Base-by-base conservation (phyloP, 176 grass and related monocot genomes). In the Poa pratensis region DNA sequence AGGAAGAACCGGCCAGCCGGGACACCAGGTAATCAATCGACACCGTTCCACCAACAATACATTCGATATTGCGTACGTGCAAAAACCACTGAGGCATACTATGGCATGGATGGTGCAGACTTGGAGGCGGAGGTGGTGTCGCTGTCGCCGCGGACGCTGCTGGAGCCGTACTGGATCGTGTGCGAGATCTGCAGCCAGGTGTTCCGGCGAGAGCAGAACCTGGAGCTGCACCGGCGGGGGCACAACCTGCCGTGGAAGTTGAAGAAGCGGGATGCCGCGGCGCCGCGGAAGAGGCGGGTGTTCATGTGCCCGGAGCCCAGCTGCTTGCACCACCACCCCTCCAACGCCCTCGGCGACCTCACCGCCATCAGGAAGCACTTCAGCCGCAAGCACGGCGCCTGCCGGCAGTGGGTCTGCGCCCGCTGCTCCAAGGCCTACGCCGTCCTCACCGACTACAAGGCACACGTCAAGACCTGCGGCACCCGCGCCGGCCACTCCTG, bases 331-430 rank as follows among this genome's bases (percentile, higher is more conserved):
- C 93, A 98, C 89, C 88, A 98, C 86, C 93, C 93, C 0, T 57
- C 89, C 14, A 91, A 89, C 85, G 96, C 93, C 3, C 93, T 98
- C 27, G 89, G 89, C 40, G 88, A 94, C 80, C 69, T 89, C 61
- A 90, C 83, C 89, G 96, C 89, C 26, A 94, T 98, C 91, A 98
- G 92, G 93, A 94, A 92, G 81, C 96, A 98, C 87, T 98, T 92
- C 85, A 87, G 89, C 34, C 89, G 96, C n/a, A 92, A 95, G 89
- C 96, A 98, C 89, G 92, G 89, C 84, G 87, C 55, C 78, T 86
- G 92, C 81, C 87, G 93, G 23, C 91, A 92, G 88, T 95, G 93
- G 96, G 87, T 86, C 16, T 98, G 96, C 80, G 69, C 69, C 1
- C 82, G 86, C n/a, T 98, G 96, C 89, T 87, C 89, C 80, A 95